Conservation (phyloP, 2,329 filamentous ascomycete genomes). For the Ophiostoma sp. region DNA sequence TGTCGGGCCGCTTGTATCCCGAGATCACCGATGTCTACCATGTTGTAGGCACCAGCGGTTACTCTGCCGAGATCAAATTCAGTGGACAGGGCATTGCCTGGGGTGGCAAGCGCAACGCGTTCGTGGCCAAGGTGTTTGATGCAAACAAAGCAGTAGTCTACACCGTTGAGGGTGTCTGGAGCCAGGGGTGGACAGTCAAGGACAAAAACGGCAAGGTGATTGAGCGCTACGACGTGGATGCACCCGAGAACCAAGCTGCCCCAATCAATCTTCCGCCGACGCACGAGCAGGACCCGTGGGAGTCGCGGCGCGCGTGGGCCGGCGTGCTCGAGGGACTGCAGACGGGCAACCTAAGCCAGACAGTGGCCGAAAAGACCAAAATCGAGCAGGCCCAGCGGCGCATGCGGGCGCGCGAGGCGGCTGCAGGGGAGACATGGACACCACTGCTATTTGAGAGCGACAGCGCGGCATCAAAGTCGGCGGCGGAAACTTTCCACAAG, state of each 20-base stretch:
- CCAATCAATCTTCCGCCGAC: constrained; percentile 43
- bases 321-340: constrained; percentile 68
- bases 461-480: neutral
- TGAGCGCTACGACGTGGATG: constrained; percentile 38
- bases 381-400: constrained; percentile 79
- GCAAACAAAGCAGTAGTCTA: constrained; percentile 37
- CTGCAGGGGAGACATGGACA: constrained; percentile 40
- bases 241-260: constrained; percentile 33
- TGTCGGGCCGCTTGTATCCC: constrained; percentile 45
- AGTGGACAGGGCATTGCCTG: constrained; percentile 42
- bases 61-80: constrained; percentile 44
- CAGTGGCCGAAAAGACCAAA: constrained; percentile 65
- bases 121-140: constrained; percentile 41
- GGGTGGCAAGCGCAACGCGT: constrained; percentile 43
- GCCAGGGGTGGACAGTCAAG: constrained; percentile 38
- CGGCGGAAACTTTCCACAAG: neutral
- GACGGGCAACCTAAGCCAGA: constrained; percentile 69
- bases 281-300: constrained; percentile 70
- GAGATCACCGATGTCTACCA: constrained; percentile 44
- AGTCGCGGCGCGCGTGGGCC: constrained; percentile 74
- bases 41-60: constrained; percentile 43
- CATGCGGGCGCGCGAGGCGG: constrained; percentile 63
- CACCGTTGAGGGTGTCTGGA: constrained; percentile 41
- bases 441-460: constrained; percentile 37
- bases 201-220: constrained; percentile 35